Conservation (phyloP, 2,329 filamentous ascomycete species). For the Colletotrichum sp. region DNA sequence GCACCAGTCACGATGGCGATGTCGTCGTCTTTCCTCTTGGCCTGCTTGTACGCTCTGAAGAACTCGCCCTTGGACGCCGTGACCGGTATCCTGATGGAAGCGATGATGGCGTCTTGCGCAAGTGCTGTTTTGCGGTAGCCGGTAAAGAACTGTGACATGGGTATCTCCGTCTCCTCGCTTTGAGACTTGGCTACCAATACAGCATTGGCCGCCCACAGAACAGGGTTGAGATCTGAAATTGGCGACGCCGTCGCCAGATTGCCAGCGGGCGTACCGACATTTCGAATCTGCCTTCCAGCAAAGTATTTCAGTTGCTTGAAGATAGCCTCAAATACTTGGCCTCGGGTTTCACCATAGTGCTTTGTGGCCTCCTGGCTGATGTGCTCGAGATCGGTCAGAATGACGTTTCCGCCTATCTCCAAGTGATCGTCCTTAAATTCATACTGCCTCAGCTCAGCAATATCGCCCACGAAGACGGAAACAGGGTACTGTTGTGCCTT, state of each 20-base stretch:
- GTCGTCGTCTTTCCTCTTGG: slow-evolving; percentile 97
- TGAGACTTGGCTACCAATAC: slow-evolving; percentile 81
- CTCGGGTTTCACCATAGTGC: slow-evolving; percentile 73
- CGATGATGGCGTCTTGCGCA: slow-evolving; percentile 81
- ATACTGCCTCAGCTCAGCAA: slow-evolving; percentile 85
- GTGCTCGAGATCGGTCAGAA: slow-evolving; percentile 86
- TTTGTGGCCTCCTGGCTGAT: slow-evolving; percentile 81
- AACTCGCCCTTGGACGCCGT: slow-evolving; percentile 79
- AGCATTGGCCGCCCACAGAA: slow-evolving; percentile 87
- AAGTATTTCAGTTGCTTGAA: slow-evolving; percentile 95
- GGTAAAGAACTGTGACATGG: slow-evolving; percentile 91
- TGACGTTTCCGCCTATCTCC: slow-evolving; percentile 93
- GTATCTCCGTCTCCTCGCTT: slow-evolving; percentile 78
- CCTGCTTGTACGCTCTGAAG: slow-evolving; percentile 91
- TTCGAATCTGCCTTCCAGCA: slow-evolving; percentile 92
- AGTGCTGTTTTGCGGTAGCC: slow-evolving; percentile 88
- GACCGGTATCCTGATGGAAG: slow-evolving; percentile 83
- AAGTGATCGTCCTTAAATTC: slow-evolving; percentile 79
- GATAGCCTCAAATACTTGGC: slow-evolving; percentile 88
- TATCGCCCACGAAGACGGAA: slow-evolving; percentile 93
- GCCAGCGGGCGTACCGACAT: slow-evolving; percentile 95
- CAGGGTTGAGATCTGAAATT: slow-evolving; percentile 95
- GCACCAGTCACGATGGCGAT: slow-evolving; percentile 97
- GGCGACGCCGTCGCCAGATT: slow-evolving; percentile 94
- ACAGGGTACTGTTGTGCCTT: slow-evolving; percentile 90